Evolutionary conservation across 257 asterid genomes (phyloP).

Genomic region (Leptodermis oblonga): DNA sequence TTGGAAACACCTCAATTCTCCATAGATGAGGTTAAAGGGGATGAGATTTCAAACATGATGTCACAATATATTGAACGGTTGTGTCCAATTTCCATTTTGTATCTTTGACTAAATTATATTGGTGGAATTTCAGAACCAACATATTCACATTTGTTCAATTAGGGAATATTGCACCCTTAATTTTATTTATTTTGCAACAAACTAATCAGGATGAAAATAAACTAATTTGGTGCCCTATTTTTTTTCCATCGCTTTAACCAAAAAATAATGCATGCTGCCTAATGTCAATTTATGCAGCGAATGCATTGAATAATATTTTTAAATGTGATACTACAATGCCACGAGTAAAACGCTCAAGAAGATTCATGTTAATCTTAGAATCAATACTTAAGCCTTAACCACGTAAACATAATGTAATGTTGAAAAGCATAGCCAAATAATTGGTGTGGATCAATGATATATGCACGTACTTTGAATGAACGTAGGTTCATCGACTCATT

Average conservation of each 20-base stretch:
- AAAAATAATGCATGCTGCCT: too few species aligned
- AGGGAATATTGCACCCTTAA: background rate
- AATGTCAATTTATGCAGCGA: too few species aligned
- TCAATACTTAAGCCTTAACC: background rate
- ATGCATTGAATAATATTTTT: too few species aligned
- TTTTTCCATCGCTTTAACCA: background rate
- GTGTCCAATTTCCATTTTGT: background rate
- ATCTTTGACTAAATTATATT: background rate
- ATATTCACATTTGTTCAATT: constrained; percentile 13
- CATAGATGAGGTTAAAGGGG: too few species aligned
- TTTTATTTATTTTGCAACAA: too few species aligned
- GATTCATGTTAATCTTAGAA: background rate
- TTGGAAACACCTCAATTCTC: too few species aligned
- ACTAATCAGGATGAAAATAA: background rate
- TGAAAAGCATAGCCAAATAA: background rate
- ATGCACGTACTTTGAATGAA: too few species aligned
- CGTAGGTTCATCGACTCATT: too few species aligned
- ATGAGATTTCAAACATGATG: background rate
- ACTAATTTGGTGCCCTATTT: too few species aligned
- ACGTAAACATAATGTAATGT: background rate
- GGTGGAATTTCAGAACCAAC: background rate
- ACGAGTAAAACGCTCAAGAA: background rate
- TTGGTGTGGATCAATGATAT: background rate
- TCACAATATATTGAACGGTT: background rate
- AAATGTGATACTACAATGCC: background rate